A percentile compares a stretch with the other conserved stretches of the same genome.
Conservation (phyloP, 2,329 filamentous ascomycete genomes). For the Xylariales sp. region DNA sequence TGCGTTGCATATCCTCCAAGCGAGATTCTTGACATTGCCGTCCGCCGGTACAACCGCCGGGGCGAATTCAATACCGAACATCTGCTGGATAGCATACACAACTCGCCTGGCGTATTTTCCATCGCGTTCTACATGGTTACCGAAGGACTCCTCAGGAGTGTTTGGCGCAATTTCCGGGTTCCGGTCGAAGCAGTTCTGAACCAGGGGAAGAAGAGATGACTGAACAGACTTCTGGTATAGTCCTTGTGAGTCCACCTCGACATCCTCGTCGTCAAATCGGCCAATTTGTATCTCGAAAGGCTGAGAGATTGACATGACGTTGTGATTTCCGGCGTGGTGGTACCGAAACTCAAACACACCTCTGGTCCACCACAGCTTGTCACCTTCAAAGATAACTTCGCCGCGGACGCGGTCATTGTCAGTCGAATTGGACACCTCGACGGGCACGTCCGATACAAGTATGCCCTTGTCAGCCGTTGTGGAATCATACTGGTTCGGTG, state of each 20-base stretch:
- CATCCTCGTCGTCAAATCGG: conserved; percentile 73
- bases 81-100: conserved; percentile 90
- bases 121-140: conserved; percentile 77
- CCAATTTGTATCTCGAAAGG: conserved; percentile 87
- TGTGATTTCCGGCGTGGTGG: conserved; percentile 88
- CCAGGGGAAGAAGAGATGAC: conserved; percentile 70
- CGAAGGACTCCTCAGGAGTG: conserved; percentile 75
- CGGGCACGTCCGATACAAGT: conserved; percentile 59
- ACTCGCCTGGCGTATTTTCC: conserved; percentile 85
- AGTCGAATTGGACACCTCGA: conserved; percentile 46
- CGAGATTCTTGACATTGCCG: conserved; percentile 82
- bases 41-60: conserved; percentile 89
- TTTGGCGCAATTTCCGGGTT: conserved; percentile 86
- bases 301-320: conserved; percentile 87
- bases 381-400: conserved; percentile 81
- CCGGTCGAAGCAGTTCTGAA: conserved; percentile 88
- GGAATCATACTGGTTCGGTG: conserved; percentile 70
- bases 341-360: conserved; percentile 97
- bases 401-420: conserved; percentile 63
- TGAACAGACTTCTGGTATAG: conserved; percentile 69
- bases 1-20: conserved; percentile 92
- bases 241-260: conserved; percentile 54
- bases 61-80: conserved; percentile 96
- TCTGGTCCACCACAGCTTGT: conserved; percentile 96
- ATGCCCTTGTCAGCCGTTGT: conserved; percentile 73